A percentile compares a stretch with the other conserved stretches of the same genome.
phyloP scores from a whole-genome alignment of 1,284 basidiomycete genomes.

The Volvariella surrecta region DNA sequence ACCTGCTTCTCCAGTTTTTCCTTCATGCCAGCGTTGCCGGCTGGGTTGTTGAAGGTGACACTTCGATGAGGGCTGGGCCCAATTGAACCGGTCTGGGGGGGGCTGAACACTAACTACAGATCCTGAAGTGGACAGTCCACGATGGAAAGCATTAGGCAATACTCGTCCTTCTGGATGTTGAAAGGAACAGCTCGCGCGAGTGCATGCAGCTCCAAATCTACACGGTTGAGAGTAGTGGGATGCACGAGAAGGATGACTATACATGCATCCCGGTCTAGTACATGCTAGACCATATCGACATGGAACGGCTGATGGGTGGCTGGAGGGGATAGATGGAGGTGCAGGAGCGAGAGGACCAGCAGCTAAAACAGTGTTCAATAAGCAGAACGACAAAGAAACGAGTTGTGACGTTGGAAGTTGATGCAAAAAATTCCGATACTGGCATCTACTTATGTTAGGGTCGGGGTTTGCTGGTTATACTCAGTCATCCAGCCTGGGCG shows the following conservation, averaged over 20 bases:
- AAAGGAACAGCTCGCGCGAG: conserved; percentile 65
- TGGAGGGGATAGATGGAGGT: too few relatives aligned
- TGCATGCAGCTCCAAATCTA: conserved; percentile 72
- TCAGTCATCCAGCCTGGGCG: too few relatives aligned
- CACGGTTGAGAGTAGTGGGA: conserved; percentile 44
- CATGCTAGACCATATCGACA: conserved; percentile 74
- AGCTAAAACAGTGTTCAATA: too few relatives aligned
- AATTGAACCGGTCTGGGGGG: conserved; percentile 60
- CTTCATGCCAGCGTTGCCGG: conserved; percentile 30
- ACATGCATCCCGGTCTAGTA: conserved; percentile 68
- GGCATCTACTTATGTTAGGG: too few relatives aligned
- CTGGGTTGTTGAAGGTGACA: conserved; percentile 52
- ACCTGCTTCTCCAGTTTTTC: conserved; percentile 49
- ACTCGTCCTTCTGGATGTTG: conserved; percentile 76
- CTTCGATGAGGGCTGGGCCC: conserved; percentile 56
- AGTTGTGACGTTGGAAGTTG: too few relatives aligned
- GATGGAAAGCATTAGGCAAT: conserved; percentile 67
- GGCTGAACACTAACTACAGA: conserved; percentile 50
- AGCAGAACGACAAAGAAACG: too few relatives aligned
- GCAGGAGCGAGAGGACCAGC: too few relatives aligned
- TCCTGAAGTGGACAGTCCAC: conserved; percentile 52
- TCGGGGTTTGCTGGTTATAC: too few relatives aligned
- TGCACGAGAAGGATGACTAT: conserved; percentile 52
- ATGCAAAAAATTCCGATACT: too few relatives aligned
- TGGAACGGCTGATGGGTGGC: conserved; percentile 28